These are phyloP conservation scores for Melaleuca alternifolia DNA, from an alignment of 345 rosid species.

Conservation along the genomic window DNA sequence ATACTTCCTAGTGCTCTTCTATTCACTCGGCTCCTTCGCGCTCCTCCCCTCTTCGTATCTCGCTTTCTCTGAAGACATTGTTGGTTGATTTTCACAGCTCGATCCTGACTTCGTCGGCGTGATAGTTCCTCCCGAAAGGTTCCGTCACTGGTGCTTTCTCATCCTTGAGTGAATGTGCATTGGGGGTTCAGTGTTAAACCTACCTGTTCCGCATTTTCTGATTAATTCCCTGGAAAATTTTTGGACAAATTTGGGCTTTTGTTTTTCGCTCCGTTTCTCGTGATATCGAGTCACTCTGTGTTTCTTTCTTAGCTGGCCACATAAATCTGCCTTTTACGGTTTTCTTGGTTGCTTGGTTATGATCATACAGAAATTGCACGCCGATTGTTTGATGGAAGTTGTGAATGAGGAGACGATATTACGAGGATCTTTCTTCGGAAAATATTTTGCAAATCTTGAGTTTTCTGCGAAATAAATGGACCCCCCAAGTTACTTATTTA, in stretches of 20 bases:
- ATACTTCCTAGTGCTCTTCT: background rate
- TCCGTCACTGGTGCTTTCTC: background rate
- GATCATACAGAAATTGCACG: no score
- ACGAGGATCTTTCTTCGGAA: no score
- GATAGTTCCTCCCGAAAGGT: background rate
- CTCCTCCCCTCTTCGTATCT: background rate
- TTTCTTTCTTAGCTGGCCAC: no score
- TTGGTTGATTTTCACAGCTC: background rate
- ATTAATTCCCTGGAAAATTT: no score
- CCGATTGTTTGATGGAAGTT: no score
- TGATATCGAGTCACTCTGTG: no score
- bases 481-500: background rate
- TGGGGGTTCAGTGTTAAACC: background rate
- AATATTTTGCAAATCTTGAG: no score
- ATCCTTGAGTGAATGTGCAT: background rate
- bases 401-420: no score
- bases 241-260: no score
- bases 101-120: background rate
- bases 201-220: background rate
- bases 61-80: background rate
- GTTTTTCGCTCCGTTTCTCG: no score
- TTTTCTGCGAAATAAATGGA: rapidly evolving
- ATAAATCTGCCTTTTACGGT: no score
- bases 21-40: background rate
- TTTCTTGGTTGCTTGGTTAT: no score